These are phyloP conservation scores for Cryptococcus sp. DNA, from an alignment of 1,284 basidiomycete species.

Conservation along the genomic window DNA sequence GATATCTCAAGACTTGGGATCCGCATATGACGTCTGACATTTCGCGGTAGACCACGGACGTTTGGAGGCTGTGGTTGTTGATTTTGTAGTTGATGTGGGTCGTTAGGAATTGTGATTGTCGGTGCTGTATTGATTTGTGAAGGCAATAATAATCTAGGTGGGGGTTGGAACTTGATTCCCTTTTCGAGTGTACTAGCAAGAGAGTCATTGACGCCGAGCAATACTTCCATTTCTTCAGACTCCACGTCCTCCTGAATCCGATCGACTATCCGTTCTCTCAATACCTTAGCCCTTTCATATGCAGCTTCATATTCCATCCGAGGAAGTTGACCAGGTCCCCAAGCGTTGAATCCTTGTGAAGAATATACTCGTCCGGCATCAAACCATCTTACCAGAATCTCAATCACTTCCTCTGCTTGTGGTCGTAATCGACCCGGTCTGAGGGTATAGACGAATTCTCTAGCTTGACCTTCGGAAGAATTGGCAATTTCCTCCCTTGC, in stretches of 20 bases:
- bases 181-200: slow-evolving; percentile 54
- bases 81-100: neutral
- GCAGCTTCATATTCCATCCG: slow-evolving; percentile 43
- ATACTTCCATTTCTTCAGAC: slow-evolving; percentile 57
- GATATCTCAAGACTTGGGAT: slow-evolving; percentile 55
- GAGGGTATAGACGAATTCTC: slow-evolving; percentile 43
- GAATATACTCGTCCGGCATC: slow-evolving; percentile 15
- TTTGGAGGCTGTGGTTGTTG: neutral
- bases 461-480: slow-evolving; percentile 39
- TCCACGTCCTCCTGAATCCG: slow-evolving; percentile 61
- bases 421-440: slow-evolving; percentile 58
- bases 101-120: neutral
- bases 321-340: slow-evolving; percentile 44
- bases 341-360: slow-evolving; percentile 18
- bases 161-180: slow-evolving; percentile 36
- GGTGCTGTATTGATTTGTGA: slow-evolving; percentile 27
- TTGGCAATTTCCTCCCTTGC: slow-evolving; percentile 33
- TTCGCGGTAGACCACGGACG: neutral
- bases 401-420: slow-evolving; percentile 52
- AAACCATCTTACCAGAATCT: slow-evolving; percentile 40
- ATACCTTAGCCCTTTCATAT: slow-evolving; percentile 53
- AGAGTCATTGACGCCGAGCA: slow-evolving; percentile 68
- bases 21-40: slow-evolving; percentile 31
- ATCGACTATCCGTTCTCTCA: slow-evolving; percentile 59
- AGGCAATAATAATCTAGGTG: slow-evolving; percentile 36